Evolutionary conservation across 495 filamentous ascomycete species (phyloP).

Genomic region (Podospora pseudocomata): DNA sequence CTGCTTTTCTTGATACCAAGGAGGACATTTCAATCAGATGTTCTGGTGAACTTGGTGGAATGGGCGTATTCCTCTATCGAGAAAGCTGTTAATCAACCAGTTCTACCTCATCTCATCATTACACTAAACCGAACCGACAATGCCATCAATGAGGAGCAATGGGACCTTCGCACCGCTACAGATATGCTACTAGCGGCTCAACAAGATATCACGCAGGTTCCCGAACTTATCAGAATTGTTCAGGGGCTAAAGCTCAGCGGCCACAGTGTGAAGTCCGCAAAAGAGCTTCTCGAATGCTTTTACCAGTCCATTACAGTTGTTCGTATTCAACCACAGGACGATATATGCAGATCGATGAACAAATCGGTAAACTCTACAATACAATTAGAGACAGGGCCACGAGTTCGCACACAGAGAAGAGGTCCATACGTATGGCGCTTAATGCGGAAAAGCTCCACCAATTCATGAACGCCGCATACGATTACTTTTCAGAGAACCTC

Average conservation of each 20-base stretch:
- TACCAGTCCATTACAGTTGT: slow-evolving; percentile 53
- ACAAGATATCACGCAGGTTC: slow-evolving; percentile 20
- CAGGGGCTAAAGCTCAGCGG: slow-evolving; percentile 10
- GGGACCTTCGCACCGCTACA: slow-evolving; percentile 49
- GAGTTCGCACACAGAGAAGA: slow-evolving; percentile 39
- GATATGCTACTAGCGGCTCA: slow-evolving; percentile 34
- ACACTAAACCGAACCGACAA: slow-evolving; percentile 50
- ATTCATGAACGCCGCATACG: slow-evolving; percentile 51
- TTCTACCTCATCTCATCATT: slow-evolving; percentile 53
- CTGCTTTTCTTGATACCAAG: not conserved
- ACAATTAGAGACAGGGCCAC: slow-evolving; percentile 40
- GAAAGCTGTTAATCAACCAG: slow-evolving; percentile 54
- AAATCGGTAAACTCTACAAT: slow-evolving; percentile 46
- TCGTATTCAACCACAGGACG: slow-evolving; percentile 47
- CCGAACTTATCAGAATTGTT: slow-evolving; percentile 23
- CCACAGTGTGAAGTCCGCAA: slow-evolving; percentile 32
- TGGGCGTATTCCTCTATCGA: slow-evolving; percentile 45
- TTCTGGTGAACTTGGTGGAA: slow-evolving; percentile 43
- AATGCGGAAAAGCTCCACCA: slow-evolving; percentile 50
- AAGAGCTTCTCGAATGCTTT: slow-evolving; percentile 52
- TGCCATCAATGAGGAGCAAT: slow-evolving; percentile 43
- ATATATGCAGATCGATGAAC: slow-evolving; percentile 46
- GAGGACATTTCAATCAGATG: slow-evolving; percentile 36
- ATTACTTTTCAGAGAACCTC: slow-evolving; percentile 52
- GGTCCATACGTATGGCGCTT: slow-evolving; percentile 44